phyloP scores from a whole-genome alignment of 2,329 filamentous ascomycete genomes.

The Pseudocercospora vitis region DNA sequence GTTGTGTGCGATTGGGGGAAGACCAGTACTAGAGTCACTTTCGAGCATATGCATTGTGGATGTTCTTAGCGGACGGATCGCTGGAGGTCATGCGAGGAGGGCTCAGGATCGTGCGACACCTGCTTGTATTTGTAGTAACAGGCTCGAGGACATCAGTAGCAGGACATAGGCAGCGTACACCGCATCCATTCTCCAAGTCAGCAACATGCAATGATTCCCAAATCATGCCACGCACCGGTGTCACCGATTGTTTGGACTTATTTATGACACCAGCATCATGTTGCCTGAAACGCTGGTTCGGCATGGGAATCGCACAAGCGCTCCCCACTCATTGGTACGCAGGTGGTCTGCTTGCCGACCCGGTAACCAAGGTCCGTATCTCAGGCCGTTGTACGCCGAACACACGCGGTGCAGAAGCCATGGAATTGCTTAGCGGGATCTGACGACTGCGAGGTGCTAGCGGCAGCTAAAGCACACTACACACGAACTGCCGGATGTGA shows the following conservation, averaged over 20 bases:
- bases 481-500: slow-evolving; percentile 12
- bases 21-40: slow-evolving; percentile 13
- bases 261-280: not conserved
- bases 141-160: slow-evolving; percentile 9
- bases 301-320: slow-evolving; percentile 14
- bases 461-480: slow-evolving; percentile 12
- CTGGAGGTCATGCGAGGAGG: slow-evolving; percentile 8
- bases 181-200: not conserved
- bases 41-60: slow-evolving; percentile 24
- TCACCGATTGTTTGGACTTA: not conserved
- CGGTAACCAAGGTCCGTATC: slow-evolving; percentile 11
- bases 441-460: slow-evolving; percentile 6
- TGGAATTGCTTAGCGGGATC: slow-evolving; percentile 14
- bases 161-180: slow-evolving; percentile 14
- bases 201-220: not conserved
- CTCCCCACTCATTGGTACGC: slow-evolving; percentile 12
- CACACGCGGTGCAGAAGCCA: slow-evolving; percentile 16
- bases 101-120: slow-evolving; percentile 6
- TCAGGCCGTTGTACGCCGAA: slow-evolving; percentile 15
- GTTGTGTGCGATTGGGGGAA: slow-evolving; percentile 8
- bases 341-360: slow-evolving; percentile 9
- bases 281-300: slow-evolving; percentile 15
- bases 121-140: slow-evolving; percentile 20
- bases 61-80: slow-evolving; percentile 4
- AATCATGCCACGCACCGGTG: no score